Evolutionary conservation across 2,329 filamentous ascomycete species (phyloP), one percentile per base, ranked within the genome.

Genomic region (Ceratocystis eucalypticola): DNA sequence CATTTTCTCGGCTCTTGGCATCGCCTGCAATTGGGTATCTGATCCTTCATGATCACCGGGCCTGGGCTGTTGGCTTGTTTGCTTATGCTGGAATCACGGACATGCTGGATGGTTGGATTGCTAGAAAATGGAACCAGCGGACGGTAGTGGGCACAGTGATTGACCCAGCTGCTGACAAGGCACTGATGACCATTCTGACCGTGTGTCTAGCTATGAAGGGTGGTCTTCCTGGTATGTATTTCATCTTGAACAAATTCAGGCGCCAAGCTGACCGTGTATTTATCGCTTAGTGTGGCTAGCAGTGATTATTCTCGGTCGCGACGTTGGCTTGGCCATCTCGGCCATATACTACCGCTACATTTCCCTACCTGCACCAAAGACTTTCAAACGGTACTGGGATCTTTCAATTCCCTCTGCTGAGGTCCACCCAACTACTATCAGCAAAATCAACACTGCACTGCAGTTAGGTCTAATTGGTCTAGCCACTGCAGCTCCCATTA

Each of bases 321-420:
- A 99, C 72, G 83, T 89, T 53, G 89, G 87, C 22, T 82, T 99
- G 3, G 91, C 83, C 30, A 81, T 96, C 25, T 85, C 91, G 1
- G 94, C 94, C 28, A 86, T 99, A 71, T 97, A 96, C 78, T 97
- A 94, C 76, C 88, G 94, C 69, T 97, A 91, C 84, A 95, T 96
- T 70, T 95, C 90, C 1, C 82, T 99, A 5, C 94, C 94, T 0
- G 87, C 89, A 0, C 94, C 94, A 1, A 97, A 97, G 77, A 97
- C 94, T 0, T 89, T 96, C 76, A 77, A 83, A 20, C 81, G 94
- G 20, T 99, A 97, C 76, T 99, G 94, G 94, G 94, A 99, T 76
- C 97, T 99, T 74, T 93, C 89, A 2, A 82, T 99, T 15, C 94
- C 90, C 1, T 89, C 86, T 48, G 90, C 90, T 2, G 89, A 94